A percentile compares a stretch with the other conserved stretches of the same genome.
phyloP scores from a whole-genome alignment of 257 asterid species.

The Pogostemon cablin region DNA sequence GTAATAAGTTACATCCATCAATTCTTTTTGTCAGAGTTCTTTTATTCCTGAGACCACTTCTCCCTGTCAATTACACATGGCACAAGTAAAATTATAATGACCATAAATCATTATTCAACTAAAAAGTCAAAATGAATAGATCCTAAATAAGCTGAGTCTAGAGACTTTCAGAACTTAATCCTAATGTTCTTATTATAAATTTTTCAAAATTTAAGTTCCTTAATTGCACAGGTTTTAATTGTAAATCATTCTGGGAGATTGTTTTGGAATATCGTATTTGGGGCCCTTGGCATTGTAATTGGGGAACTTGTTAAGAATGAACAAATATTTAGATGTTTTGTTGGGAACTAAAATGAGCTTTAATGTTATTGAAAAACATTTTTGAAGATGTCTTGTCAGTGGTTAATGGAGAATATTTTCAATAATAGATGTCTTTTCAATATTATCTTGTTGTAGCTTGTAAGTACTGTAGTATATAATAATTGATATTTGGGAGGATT shows the following conservation, averaged over 20 bases:
- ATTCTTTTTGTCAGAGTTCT: background rate
- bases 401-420: background rate
- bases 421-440: background rate
- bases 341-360: background rate
- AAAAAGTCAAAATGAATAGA: background rate
- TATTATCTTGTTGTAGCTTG: background rate
- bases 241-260: background rate
- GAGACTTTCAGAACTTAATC: conserved; percentile 1
- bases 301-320: background rate
- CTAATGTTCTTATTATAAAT: background rate
- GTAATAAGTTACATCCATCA: background rate
- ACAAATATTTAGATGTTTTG: background rate
- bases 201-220: background rate
- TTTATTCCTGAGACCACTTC: conserved; percentile 6
- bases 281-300: background rate
- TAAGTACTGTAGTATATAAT: background rate
- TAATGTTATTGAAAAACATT: background rate
- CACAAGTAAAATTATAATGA: background rate
- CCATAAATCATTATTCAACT: background rate
- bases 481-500: background rate
- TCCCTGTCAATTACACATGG: background rate
- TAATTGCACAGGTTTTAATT: background rate
- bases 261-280: background rate
- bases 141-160: background rate
- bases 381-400: background rate